phyloP scores from a whole-genome alignment of 1,139 yeast species.

The Diutina neorugosa region DNA sequence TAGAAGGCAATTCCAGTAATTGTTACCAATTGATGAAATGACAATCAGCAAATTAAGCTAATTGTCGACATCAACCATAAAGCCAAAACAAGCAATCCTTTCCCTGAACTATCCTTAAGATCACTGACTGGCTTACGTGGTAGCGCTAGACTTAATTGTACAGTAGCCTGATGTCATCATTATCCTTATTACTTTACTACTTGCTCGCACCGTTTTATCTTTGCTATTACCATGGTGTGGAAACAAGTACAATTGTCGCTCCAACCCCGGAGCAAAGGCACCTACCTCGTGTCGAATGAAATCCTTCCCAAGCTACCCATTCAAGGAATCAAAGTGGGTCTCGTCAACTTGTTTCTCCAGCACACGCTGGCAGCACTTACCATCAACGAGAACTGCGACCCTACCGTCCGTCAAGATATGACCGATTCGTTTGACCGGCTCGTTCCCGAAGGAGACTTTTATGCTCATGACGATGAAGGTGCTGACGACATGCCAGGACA shows the following conservation, averaged over 20 bases:
- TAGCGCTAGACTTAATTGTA: too few species aligned
- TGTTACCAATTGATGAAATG: too few species aligned
- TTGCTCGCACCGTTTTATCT: neutral
- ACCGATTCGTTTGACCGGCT: constrained; percentile 46
- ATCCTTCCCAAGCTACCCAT: constrained; percentile 40
- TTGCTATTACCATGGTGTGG: constrained; percentile 19
- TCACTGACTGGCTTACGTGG: too few species aligned
- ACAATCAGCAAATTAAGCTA: too few species aligned
- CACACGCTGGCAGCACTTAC: constrained; percentile 75
- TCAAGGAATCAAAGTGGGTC: constrained; percentile 47
- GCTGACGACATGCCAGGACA: constrained; percentile 82
- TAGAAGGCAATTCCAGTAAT: too few species aligned
- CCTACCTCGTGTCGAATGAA: constrained; percentile 62
- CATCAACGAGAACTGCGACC: constrained; percentile 69
- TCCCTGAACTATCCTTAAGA: too few species aligned
- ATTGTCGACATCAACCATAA: too few species aligned
- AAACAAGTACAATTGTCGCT: constrained; percentile 46
- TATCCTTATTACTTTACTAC: too few species aligned
- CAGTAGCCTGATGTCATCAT: too few species aligned
- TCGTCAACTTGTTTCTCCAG: constrained; percentile 54
- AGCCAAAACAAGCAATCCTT: too few species aligned
- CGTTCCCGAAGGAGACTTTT: constrained; percentile 59
- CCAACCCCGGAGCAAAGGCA: constrained; percentile 50
- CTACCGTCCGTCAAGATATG: constrained; percentile 66
- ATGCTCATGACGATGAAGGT: constrained; percentile 63